These are phyloP conservation scores for Lophiostoma macrostomum DNA, from an alignment of 495 filamentous ascomycete species.

Conservation along the genomic window DNA sequence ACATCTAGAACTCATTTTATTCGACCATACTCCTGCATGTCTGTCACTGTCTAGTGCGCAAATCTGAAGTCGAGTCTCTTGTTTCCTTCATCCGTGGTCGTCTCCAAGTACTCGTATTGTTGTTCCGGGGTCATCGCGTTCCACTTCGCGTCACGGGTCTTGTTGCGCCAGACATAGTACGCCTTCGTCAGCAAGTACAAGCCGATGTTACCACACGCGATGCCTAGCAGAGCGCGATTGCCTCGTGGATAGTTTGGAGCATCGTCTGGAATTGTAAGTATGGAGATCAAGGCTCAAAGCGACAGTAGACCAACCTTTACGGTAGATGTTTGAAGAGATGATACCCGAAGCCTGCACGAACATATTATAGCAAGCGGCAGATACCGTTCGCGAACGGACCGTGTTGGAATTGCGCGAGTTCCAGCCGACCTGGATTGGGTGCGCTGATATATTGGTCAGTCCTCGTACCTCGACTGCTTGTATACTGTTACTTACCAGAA, in stretches of 20 bases:
- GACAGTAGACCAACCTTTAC: conserved; percentile 40
- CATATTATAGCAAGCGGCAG: conserved; percentile 69
- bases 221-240: conserved; percentile 15
- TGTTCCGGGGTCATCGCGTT: conserved; percentile 18
- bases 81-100: conserved; percentile 21
- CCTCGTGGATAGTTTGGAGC: conserved; percentile 28
- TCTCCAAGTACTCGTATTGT: conserved; percentile 20
- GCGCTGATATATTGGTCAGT: conserved; percentile 12
- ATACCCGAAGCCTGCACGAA: conserved; percentile 63
- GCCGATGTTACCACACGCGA: conserved; percentile 10
- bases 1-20: too few species aligned
- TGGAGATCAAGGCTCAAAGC: background rate
- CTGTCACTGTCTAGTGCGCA: too few species aligned
- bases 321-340: conserved; percentile 53
- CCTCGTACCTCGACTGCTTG: background rate
- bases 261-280: conserved; percentile 12
- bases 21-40: too few species aligned
- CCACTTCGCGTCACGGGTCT: conserved; percentile 19
- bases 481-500: conserved; percentile 44
- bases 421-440: conserved; percentile 33
- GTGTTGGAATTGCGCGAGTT: conserved; percentile 28
- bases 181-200: conserved; percentile 23
- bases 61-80: conserved; percentile 17
- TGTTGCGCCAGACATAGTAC: conserved; percentile 29
- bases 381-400: conserved; percentile 29